Conservation (phyloP, 129 eudicot genomes). For the Artemisia annua region DNA sequence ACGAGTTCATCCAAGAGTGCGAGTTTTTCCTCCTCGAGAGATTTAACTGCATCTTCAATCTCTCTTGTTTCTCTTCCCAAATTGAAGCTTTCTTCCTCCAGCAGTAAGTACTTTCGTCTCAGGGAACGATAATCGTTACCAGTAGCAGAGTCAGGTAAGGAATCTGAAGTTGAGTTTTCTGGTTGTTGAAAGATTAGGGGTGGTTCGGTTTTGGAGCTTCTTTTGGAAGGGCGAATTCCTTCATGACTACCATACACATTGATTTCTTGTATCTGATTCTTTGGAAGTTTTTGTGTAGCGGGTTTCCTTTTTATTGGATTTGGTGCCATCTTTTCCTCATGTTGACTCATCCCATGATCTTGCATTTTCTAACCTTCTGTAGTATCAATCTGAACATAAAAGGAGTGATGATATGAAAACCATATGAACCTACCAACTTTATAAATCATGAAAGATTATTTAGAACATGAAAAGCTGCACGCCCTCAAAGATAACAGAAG, state of each 20-base stretch:
- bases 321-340: slow-evolving; percentile 37
- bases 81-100: slow-evolving; percentile 83
- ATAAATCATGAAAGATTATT: too few species aligned
- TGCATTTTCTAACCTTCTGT: slow-evolving; percentile 40
- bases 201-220: slow-evolving; percentile 41
- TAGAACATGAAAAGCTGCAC: not conserved
- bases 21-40: slow-evolving; percentile 81
- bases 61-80: slow-evolving; percentile 65
- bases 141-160: slow-evolving; percentile 59
- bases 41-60: slow-evolving; percentile 60
- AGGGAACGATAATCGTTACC: slow-evolving; percentile 74
- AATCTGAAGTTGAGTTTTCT: slow-evolving; percentile 58
- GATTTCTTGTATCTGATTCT: slow-evolving; percentile 47
- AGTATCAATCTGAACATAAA: slow-evolving; percentile 24
- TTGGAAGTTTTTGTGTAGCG: slow-evolving; percentile 40
- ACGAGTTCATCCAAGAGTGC: slow-evolving; percentile 82
- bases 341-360: slow-evolving; percentile 51
- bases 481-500: not conserved
- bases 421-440: not conserved
- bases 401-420: not conserved
- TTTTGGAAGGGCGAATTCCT: slow-evolving; percentile 44
- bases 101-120: slow-evolving; percentile 68
- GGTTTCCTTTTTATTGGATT: slow-evolving; percentile 65
- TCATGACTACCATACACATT: slow-evolving; percentile 41
- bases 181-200: slow-evolving; percentile 34